Percentiles rank a stretch among this genome's conserved stretches.
Conservation (phyloP, 208 protist genomes). For the Acanthamoeba triangularis region DNA sequence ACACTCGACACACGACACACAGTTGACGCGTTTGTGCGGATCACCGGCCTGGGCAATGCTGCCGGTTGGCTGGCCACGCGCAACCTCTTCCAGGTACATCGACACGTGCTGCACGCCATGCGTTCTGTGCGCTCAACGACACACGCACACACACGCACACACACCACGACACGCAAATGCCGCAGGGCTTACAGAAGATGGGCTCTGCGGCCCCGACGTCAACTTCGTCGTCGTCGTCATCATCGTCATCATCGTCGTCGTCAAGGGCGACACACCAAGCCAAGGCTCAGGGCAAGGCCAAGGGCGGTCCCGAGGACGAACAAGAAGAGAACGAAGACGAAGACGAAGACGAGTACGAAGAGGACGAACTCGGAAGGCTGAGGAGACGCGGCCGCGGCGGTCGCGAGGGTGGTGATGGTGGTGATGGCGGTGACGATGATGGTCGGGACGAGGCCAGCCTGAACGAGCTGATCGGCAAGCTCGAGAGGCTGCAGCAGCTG, state of each 20-base stretch:
- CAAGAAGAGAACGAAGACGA: slow-evolving; percentile 38
- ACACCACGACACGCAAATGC: background rate
- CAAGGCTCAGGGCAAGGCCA: background rate
- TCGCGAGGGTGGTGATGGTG: background rate
- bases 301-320: background rate
- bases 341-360: slow-evolving; percentile 10
- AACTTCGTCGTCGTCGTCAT: background rate
- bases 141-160: background rate
- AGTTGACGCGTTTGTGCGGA: slow-evolving; percentile 10
- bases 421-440: background rate
- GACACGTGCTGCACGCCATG: background rate
- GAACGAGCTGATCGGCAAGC: background rate
- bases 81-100: slow-evolving; percentile 19
- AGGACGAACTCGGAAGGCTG: background rate
- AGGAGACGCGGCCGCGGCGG: background rate
- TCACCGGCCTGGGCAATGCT: slow-evolving; percentile 4
- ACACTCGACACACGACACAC: too few relatives aligned
- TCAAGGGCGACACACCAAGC: background rate
- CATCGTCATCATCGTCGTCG: background rate
- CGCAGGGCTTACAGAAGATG: background rate
- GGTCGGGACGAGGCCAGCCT: background rate
- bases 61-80: slow-evolving; percentile 21
- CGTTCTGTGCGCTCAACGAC: too few relatives aligned
- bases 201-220: background rate
- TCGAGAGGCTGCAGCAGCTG: slow-evolving; percentile 49